A percentile compares a stretch with the other conserved stretches of the same genome.
Conservation (phyloP, 208 protist genomes). For the Cochliopodium minus region DNA sequence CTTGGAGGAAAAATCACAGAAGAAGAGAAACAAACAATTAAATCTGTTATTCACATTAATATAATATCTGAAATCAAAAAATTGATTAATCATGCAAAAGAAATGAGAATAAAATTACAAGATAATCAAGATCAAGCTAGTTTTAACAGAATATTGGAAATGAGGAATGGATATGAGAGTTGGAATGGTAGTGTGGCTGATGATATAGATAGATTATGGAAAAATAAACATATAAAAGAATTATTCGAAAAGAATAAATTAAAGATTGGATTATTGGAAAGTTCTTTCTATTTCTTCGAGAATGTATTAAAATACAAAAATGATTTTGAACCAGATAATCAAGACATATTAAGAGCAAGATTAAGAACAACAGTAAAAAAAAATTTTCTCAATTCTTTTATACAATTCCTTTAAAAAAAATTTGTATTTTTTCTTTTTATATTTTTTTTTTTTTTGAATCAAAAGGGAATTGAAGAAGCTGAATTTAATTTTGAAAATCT, state of each 20-base stretch:
- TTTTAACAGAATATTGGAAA: neutral
- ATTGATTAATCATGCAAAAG: neutral
- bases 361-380: conserved; percentile 25
- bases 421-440: conserved; percentile 16
- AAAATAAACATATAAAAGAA: too few species aligned
- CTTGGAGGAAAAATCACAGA: conserved; percentile 20
- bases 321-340: conserved; percentile 17
- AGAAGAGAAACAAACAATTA: neutral
- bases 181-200: neutral
- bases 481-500: conserved; percentile 5
- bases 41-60: neutral
- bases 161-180: neutral
- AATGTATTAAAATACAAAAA: neutral
- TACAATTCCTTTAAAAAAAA: conserved; percentile 33
- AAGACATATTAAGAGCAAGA: conserved; percentile 25
- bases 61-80: neutral
- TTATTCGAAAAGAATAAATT: too few species aligned
- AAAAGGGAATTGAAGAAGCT: neutral
- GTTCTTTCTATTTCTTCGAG: too few species aligned
- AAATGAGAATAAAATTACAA: neutral
- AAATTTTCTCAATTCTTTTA: conserved; percentile 15
- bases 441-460: neutral
- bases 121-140: neutral
- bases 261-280: too few species aligned
- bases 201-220: neutral